Percentiles rank a stretch among this genome's conserved stretches.
These are phyloP conservation scores for Pezicula carpinea DNA, from an alignment of 2,329 filamentous ascomycete species.

Conservation along the genomic window DNA sequence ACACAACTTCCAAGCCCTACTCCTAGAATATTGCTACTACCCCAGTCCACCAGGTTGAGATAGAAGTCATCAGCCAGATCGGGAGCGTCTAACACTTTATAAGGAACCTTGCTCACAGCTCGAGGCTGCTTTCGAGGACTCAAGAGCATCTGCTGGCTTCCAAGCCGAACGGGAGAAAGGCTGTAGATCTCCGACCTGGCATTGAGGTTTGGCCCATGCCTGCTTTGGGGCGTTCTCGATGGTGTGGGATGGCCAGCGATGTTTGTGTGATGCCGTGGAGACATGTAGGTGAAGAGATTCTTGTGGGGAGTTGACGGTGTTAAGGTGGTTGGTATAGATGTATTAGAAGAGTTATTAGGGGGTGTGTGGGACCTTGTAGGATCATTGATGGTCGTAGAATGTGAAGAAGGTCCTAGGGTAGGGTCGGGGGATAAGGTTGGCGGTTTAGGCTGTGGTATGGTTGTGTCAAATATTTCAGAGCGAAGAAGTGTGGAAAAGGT, in stretches of 20 bases:
- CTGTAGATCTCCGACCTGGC: slow-evolving; percentile 92
- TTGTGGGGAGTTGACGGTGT: slow-evolving; percentile 96
- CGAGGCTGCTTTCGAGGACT: slow-evolving; percentile 85
- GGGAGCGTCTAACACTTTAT: slow-evolving; percentile 94
- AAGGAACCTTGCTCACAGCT: slow-evolving; percentile 92
- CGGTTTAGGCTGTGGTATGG: slow-evolving; percentile 75
- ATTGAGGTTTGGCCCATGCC: slow-evolving; percentile 84
- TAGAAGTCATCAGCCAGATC: slow-evolving; percentile 98
- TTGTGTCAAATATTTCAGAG: slow-evolving; percentile 86
- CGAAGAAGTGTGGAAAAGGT: slow-evolving; percentile 86
- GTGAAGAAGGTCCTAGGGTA: slow-evolving; percentile 41
- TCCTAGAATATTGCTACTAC: slow-evolving; percentile 87
- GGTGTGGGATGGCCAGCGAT: slow-evolving; percentile 81
- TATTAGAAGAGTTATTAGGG: slow-evolving; percentile 58
- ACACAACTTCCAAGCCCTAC: slow-evolving; percentile 91
- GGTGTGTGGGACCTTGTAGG: slow-evolving; percentile 76
- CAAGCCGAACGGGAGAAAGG: slow-evolving; percentile 86
- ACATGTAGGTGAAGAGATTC: slow-evolving; percentile 91
- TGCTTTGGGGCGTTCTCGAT: slow-evolving; percentile 81
- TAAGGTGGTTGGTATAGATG: slow-evolving; percentile 65
- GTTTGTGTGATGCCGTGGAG: slow-evolving; percentile 61
- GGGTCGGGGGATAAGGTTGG: slow-evolving; percentile 58
- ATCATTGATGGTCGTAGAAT: slow-evolving; percentile 55
- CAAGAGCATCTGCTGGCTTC: slow-evolving; percentile 88
- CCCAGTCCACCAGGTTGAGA: slow-evolving; percentile 96